phyloP scores from a whole-genome alignment of 148 eudicot species.

The Camellia sinensis region DNA sequence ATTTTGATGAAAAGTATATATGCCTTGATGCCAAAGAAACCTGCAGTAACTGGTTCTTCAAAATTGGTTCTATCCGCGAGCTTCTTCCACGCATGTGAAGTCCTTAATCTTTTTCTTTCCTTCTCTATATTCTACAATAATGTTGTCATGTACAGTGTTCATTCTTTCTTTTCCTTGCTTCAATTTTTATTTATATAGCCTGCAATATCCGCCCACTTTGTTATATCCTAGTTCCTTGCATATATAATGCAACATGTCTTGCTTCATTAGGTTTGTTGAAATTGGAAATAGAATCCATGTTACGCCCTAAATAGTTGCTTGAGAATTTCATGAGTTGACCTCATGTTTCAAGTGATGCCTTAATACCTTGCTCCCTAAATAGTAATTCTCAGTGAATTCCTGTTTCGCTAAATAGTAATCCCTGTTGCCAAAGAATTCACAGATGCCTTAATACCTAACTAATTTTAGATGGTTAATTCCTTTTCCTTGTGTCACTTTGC shows the following conservation, averaged over 20 bases:
- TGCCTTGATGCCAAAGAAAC: conserved; percentile 68
- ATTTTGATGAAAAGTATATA: conserved; percentile 52
- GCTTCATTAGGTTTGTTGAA: neutral
- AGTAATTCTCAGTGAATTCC: too few relatives aligned
- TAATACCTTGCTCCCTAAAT: too few relatives aligned
- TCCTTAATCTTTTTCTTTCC: conserved; percentile 12
- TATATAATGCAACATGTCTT: too few relatives aligned
- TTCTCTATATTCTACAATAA: conserved; percentile 1
- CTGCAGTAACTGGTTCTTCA: conserved; percentile 78
- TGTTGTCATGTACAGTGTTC: neutral
- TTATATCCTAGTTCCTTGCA: neutral
- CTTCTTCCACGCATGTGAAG: conserved; percentile 85
- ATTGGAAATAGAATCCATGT: neutral
- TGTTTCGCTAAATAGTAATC: too few relatives aligned
- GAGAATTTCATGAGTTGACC: neutral
- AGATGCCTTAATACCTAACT: too few relatives aligned
- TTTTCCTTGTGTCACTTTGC: too few relatives aligned
- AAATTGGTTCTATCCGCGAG: conserved; percentile 66
- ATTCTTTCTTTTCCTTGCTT: neutral
- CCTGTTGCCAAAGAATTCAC: too few relatives aligned
- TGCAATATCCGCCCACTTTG: neutral
- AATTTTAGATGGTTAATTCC: too few relatives aligned
- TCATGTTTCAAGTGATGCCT: neutral
- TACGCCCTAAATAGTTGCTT: too few relatives aligned
- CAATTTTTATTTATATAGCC: neutral